These are phyloP conservation scores for Malus asiatica DNA, from an alignment of 306 rosid species.

Conservation along the genomic window DNA sequence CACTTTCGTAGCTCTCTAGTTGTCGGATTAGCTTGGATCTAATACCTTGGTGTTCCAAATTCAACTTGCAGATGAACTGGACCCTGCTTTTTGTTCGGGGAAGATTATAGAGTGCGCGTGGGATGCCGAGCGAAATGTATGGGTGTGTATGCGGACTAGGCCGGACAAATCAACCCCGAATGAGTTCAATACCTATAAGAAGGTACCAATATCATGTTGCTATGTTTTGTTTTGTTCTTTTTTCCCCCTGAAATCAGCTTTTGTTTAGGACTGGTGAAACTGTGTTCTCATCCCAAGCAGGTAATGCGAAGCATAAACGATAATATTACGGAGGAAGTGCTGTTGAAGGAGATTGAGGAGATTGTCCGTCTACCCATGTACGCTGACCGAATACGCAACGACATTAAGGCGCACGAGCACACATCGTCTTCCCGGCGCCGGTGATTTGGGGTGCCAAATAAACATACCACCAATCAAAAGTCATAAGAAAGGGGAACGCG, in stretches of 20 bases:
- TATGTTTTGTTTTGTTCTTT: not conserved
- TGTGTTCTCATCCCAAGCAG: conserved; percentile 22
- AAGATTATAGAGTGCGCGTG: conserved; percentile 82
- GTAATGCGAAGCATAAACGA: conserved; percentile 87
- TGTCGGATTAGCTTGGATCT: not conserved
- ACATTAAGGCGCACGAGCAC: conserved; percentile 48
- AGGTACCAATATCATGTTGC: conserved; percentile 28
- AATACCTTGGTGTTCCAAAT: not conserved
- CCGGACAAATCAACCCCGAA: conserved; percentile 76
- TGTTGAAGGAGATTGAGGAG: conserved; percentile 71
- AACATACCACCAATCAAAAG: not conserved
- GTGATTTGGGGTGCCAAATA: not conserved
- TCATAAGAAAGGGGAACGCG: not conserved
- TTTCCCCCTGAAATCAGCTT: not conserved
- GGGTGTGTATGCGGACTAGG: conserved; percentile 70
- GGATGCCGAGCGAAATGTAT: conserved; percentile 48
- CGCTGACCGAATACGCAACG: conserved; percentile 70
- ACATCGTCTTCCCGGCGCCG: conserved; percentile 6
- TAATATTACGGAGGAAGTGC: conserved; percentile 71
- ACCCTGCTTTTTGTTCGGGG: conserved; percentile 53
- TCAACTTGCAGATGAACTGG: conserved; percentile 53
- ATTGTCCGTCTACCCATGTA: conserved; percentile 87
- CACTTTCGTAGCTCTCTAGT: not conserved
- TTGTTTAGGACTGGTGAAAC: not conserved
- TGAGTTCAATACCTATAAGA: conserved; percentile 68